Conservation (phyloP, 805 yeast genomes). For the Yarrowia sp. region DNA sequence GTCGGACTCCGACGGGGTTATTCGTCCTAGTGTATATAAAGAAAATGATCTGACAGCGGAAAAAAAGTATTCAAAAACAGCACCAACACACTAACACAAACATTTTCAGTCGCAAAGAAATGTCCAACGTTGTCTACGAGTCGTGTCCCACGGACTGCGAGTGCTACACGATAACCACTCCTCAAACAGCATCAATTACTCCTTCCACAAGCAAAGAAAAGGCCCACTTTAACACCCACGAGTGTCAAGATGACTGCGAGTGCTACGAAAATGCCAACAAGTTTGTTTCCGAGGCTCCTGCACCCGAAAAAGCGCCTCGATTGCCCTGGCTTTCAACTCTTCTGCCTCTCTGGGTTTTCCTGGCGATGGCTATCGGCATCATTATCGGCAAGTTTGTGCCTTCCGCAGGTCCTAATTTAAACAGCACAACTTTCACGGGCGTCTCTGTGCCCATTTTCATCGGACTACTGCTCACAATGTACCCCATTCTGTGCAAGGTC, state of each 20-base stretch:
- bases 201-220: neutral
- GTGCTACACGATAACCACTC: constrained; percentile 1
- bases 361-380: constrained; percentile 36
- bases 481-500: constrained; percentile 56
- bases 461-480: constrained; percentile 56
- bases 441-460: constrained; percentile 40
- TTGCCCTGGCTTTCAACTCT: neutral
- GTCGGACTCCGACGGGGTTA: constrained; percentile 5
- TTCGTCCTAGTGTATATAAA: neutral
- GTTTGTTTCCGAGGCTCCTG: neutral
- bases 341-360: constrained; percentile 6
- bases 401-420: constrained; percentile 30
- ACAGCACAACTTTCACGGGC: constrained; percentile 32
- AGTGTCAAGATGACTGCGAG: neutral
- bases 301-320: neutral
- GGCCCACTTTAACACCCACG: neutral
- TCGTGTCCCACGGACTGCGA: neutral
- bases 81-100: neutral
- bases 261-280: neutral
- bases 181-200: neutral
- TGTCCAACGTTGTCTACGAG: neutral
- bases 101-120: neutral
- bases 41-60: neutral
- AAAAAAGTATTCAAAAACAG: neutral
- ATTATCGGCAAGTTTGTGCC: constrained; percentile 35